Evolutionary conservation across 2,329 filamentous ascomycete genomes (phyloP).

Genomic region (Exophiala dermatitidis): DNA sequence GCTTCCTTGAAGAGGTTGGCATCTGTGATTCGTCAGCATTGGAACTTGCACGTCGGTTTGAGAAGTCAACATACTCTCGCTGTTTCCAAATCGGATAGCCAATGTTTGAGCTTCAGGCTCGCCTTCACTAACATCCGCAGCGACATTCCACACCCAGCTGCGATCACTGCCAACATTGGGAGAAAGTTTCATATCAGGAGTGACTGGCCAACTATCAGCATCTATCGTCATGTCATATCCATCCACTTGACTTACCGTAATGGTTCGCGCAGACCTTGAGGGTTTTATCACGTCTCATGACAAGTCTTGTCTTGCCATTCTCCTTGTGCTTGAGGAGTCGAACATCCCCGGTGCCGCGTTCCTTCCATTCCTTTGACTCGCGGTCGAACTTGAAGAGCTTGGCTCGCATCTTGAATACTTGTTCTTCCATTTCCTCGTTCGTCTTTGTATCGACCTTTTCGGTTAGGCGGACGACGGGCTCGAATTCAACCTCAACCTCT

Average conservation of each 20-base stretch:
- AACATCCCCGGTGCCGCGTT: slow-evolving; percentile 94
- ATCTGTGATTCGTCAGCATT: slow-evolving; percentile 48
- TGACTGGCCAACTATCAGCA: slow-evolving; percentile 52
- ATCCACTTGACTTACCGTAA: slow-evolving; percentile 64
- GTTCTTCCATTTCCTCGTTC: slow-evolving; percentile 96
- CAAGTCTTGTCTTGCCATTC: slow-evolving; percentile 92
- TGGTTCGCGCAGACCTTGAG: slow-evolving; percentile 99
- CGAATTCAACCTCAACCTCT: slow-evolving; percentile 91
- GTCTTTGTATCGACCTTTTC: slow-evolving; percentile 97
- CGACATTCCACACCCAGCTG: slow-evolving; percentile 98
- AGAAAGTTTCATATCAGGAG: slow-evolving; percentile 97
- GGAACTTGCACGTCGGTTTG: not conserved
- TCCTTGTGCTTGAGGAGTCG: slow-evolving; percentile 97
- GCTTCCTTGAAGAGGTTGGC: slow-evolving; percentile 97
- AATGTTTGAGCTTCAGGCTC: slow-evolving; percentile 93
- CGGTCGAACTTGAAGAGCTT: slow-evolving; percentile 99
- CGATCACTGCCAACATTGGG: slow-evolving; percentile 97
- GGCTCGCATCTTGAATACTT: slow-evolving; percentile 98
- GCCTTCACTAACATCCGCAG: slow-evolving; percentile 95
- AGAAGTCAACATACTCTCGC: slow-evolving; percentile 65
- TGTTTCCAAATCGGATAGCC: slow-evolving; percentile 95
- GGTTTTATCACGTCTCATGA: slow-evolving; percentile 99
- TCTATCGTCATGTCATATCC: not conserved
- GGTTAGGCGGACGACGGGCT: slow-evolving; percentile 90
- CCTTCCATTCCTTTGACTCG: slow-evolving; percentile 94